Conservation (phyloP, 1,284 basidiomycete genomes). For the Pyrrhoderma lamaoense region DNA sequence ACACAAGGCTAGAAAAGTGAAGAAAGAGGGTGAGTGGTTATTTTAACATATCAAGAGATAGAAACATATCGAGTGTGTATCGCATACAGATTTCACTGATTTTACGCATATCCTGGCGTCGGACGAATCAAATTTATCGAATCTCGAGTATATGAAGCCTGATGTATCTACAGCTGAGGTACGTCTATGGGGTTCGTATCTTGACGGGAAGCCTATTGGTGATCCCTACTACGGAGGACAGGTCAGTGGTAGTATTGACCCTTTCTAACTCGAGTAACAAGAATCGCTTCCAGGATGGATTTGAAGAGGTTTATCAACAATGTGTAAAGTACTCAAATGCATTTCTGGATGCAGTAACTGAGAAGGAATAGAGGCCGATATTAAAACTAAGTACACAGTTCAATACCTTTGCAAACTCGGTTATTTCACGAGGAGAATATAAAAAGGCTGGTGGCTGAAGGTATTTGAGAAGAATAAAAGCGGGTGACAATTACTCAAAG, state of each 20-base stretch:
- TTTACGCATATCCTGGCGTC: slow-evolving; percentile 70
- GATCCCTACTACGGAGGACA: slow-evolving; percentile 72
- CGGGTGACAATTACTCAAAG: background rate
- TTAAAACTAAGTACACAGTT: no score
- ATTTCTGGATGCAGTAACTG: slow-evolving; percentile 47
- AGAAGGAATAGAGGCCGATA: no score
- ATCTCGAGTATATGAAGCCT: slow-evolving; percentile 50
- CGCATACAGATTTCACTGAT: slow-evolving; percentile 43
- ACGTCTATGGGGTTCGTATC: slow-evolving; percentile 68
- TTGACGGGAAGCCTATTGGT: slow-evolving; percentile 53
- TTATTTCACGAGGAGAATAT: no score
- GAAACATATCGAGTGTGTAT: background rate
- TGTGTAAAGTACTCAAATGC: slow-evolving; percentile 61
- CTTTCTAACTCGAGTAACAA: background rate
- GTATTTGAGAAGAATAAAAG: no score
- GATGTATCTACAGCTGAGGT: slow-evolving; percentile 49
- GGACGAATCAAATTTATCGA: slow-evolving; percentile 57
- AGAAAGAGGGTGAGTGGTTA: slow-evolving; percentile 23
- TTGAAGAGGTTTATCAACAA: slow-evolving; percentile 57
- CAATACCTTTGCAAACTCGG: no score
- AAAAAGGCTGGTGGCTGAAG: no score
- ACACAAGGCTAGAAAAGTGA: slow-evolving; percentile 54
- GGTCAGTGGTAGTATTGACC: slow-evolving; percentile 29
- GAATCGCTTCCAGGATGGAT: slow-evolving; percentile 38
- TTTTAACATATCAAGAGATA: background rate